Base-by-base conservation (phyloP, 225 moss, liverwort and hornwort genomes). In the Polytrichum commune region DNA sequence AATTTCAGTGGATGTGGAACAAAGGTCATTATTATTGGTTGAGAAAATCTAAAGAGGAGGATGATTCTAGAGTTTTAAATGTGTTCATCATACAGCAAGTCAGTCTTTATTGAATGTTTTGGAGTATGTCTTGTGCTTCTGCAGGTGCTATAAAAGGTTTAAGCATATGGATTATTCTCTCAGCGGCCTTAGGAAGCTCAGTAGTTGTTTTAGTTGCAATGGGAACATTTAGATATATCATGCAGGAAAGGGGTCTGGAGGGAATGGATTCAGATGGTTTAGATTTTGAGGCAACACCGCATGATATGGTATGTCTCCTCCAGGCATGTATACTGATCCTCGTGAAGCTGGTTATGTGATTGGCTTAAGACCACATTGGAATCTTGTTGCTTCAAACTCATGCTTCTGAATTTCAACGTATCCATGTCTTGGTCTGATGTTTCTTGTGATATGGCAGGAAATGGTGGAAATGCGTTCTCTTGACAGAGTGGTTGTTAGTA, bases 231-330 rank as follows among this genome's bases (percentile, higher is more conserved):
- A 69, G 77, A 71, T 67, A 70, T 25, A 3, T 84, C 28, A 72
- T 79, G 38, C 81, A 79, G 66, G 70, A 2, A 63, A 73, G 78
- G n/a, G 84, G 75, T 19, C 66, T 27, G 19, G 58, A 58, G 22
- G n/a, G 25, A 28, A 3, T 55, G 3, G 61, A 74, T 55, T 25
- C 69, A 57, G 62, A 68, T 56, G 68, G 54, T 28, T 68, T 85
- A 79, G 85, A 84, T 78, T 84, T 84, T 73, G 84, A 84, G 73
- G 84, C 81, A 29, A 75, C 84, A 28, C 78, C 54, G 7, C 81
- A 78, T 53, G 78, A 75, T 63, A 19, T 73, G 81, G 84, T 84
- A 75, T 30, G 35, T 56, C 73, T 19, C 27, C 70, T 24, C 13
- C 46, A 46, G 46, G 46, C 46, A 46, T 13, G 46, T 46, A 46